phyloP scores from a whole-genome alignment of 345 rosid genomes.

The Heritiera fomes region DNA sequence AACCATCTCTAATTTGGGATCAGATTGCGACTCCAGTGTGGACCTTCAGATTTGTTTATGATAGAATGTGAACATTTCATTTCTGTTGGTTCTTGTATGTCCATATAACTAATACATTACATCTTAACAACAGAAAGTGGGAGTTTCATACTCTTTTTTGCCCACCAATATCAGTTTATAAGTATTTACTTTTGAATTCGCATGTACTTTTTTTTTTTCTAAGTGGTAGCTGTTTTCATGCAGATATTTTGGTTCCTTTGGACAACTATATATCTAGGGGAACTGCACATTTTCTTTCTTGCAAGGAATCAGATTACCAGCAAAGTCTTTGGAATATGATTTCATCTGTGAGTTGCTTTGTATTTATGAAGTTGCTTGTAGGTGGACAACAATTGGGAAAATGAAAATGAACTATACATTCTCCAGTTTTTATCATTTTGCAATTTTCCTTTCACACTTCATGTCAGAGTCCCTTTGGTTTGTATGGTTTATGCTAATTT shows the following conservation, averaged over 20 bases:
- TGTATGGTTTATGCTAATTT: constrained; percentile 6
- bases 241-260: constrained; percentile 96
- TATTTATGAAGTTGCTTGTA: background rate
- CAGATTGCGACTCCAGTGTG: background rate
- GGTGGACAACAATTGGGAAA: background rate
- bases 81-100: background rate
- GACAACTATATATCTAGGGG: constrained; percentile 97
- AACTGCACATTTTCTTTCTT: constrained; percentile 77
- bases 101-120: background rate
- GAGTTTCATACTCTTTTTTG: background rate
- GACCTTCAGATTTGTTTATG: background rate
- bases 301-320: constrained; percentile 95
- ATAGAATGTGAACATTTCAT: background rate
- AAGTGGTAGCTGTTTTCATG: constrained; percentile 20
- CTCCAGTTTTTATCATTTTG: background rate
- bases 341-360: constrained; percentile 71
- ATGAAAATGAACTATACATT: background rate
- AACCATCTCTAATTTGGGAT: background rate
- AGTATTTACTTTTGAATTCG: background rate
- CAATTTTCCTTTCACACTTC: background rate
- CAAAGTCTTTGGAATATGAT: constrained; percentile 93
- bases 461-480: background rate
- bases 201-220: constrained; percentile 2
- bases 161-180: constrained; percentile 1
- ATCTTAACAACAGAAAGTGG: background rate